Base-by-base conservation (phyloP, 306 rosid species). In the Cicer chorassanicum region DNA sequence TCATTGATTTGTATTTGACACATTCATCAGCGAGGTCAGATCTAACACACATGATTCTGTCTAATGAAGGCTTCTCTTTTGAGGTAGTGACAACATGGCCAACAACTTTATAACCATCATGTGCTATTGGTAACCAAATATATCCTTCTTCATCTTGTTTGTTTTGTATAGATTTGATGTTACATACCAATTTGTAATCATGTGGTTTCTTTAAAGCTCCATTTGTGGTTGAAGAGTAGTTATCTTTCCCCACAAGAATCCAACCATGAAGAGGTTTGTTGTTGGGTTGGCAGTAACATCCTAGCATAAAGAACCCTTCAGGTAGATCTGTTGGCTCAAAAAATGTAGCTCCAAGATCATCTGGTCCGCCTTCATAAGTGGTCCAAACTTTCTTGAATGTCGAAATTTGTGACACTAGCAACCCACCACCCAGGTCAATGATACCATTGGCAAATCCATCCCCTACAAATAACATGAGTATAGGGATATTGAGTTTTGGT, bases 111-210 rank as follows among this genome's bases (percentile, higher is more conserved):
- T 92, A 92, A 5, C 92, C 94, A 38, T 79, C 78, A 1, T 89
- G 89, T 11, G 98, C 85, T 6, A 78, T 83, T 29, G 98, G 98
- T 67, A 86, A 42, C 98, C 96, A 92, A 45, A 92, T 40, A 46
- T 86, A 87, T 6, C 89, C 89, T 39, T 74, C 42, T 1, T 59
- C 83, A 9, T 92, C 89, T 74, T 82, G 83, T 74, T 87, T 85
- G 43, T 80, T 65, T 8, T 84, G 76, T 8, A 45, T 6, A 1
- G 89, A 80, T 68, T 87, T 74, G 9, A 86, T 89, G 62, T 62
- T 86, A 85, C 94, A 90, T 6, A 86, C 83, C 7, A 90, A 84
- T 18, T 76, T 72, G 84, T 90, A 89, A 74, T 89, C 93, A 21
- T 84, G 14, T 11, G 98, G 92, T 67, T 77, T 50, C 45, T 41